Evolutionary conservation across 2,329 filamentous ascomycete species (phyloP).

Genomic region (Thyridium curvatum): DNA sequence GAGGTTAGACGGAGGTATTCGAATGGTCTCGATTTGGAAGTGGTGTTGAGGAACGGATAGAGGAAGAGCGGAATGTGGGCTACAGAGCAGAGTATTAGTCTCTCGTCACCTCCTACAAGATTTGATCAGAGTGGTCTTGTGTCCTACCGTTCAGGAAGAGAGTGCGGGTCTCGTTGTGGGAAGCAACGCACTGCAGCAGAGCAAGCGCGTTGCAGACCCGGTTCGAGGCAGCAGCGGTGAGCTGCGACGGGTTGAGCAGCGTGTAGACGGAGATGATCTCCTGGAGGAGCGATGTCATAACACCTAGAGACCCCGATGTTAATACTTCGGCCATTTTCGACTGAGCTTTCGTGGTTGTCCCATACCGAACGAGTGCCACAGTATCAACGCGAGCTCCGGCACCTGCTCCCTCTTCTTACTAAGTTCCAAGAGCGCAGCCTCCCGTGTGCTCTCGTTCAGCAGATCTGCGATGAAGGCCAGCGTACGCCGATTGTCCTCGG

Average conservation of each 20-base stretch:
- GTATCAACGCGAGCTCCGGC: constrained; percentile 86
- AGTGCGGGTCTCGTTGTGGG: constrained; percentile 91
- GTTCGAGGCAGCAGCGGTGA: constrained; percentile 96
- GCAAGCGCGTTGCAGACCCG: constrained; percentile 95
- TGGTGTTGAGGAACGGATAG: constrained; percentile 97
- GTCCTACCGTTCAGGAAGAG: constrained; percentile 83
- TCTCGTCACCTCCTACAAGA: no score
- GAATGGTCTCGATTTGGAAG: constrained; percentile 94
- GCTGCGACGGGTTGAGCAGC: constrained; percentile 89
- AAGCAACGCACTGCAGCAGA: constrained; percentile 92
- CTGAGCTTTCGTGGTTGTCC: constrained; percentile 6
- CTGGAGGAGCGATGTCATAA: constrained; percentile 95
- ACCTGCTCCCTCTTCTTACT: constrained; percentile 99
- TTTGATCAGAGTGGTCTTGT: neutral
- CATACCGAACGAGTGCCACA: constrained; percentile 98
- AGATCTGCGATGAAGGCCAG: constrained; percentile 89
- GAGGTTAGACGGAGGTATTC: constrained; percentile 96
- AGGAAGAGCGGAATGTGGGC: constrained; percentile 96
- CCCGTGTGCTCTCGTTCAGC: constrained; percentile 78
- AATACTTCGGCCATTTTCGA: neutral
- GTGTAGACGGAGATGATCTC: constrained; percentile 99
- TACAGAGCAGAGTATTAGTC: constrained; percentile 25
- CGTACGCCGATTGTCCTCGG: constrained; percentile 89
- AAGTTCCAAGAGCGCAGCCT: constrained; percentile 86
- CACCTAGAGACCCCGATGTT: constrained; percentile 50